Percentiles rank a stretch among this genome's conserved stretches.
phyloP scores from a whole-genome alignment of 2,329 filamentous ascomycete species.

The Chaetomium sp. region DNA sequence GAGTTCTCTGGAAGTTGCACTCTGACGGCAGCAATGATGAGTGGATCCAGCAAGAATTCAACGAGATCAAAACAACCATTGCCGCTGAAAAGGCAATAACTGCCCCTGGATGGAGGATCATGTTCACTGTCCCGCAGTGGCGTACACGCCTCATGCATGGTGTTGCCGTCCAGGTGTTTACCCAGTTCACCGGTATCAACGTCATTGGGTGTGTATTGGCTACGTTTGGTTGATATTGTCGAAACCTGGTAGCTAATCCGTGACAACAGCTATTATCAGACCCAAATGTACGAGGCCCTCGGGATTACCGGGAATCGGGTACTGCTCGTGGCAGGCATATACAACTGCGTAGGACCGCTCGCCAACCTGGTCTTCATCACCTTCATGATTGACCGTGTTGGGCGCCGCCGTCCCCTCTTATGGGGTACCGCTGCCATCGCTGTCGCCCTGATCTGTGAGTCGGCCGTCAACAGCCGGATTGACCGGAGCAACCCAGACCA shows the following conservation, averaged over 20 bases:
- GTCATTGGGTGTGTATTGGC: constrained; percentile 56
- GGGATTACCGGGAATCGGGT: constrained; percentile 57
- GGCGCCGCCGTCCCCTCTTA: constrained; percentile 54
- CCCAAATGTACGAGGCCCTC: constrained; percentile 59
- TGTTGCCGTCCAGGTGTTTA: constrained; percentile 64
- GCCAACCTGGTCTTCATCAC: constrained; percentile 62
- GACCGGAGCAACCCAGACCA: constrained; percentile 45
- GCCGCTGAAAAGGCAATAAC: constrained; percentile 59
- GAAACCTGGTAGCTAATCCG: neutral
- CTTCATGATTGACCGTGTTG: constrained; percentile 57
- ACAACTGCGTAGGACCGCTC: constrained; percentile 60
- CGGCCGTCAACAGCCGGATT: constrained; percentile 55
- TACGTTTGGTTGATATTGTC: neutral
- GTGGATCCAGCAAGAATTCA: constrained; percentile 60
- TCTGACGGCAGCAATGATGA: constrained; percentile 57
- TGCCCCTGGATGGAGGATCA: constrained; percentile 54
- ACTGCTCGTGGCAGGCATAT: constrained; percentile 60
- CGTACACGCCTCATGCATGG: constrained; percentile 63
- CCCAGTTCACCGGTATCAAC: constrained; percentile 62
- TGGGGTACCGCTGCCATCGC: constrained; percentile 57
- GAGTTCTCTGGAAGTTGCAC: constrained; percentile 56
- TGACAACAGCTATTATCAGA: constrained; percentile 56
- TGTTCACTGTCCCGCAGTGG: constrained; percentile 61
- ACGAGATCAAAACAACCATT: constrained; percentile 63
- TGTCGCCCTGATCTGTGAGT: constrained; percentile 62